These are phyloP conservation scores for Flaveria floridana DNA, from an alignment of 140 eudicot genomes.

Conservation along the genomic window DNA sequence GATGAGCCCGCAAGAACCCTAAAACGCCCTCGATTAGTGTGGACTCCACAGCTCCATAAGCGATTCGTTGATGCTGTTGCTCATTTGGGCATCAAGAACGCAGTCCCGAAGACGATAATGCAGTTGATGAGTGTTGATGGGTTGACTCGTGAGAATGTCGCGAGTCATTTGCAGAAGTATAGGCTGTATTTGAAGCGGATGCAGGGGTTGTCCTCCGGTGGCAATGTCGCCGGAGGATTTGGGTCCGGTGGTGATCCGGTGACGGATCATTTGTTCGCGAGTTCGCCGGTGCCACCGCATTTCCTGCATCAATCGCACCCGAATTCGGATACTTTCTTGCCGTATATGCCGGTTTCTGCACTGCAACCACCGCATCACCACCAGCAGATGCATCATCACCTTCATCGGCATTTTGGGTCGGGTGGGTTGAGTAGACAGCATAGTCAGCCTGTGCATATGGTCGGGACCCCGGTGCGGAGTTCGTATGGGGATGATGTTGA, in stretches of 20 bases:
- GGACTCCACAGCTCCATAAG: conserved; percentile 99
- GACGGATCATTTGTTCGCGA: conserved; percentile 79
- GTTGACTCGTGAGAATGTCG: conserved; percentile 88
- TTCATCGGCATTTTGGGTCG: conserved; percentile 58
- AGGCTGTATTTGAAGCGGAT: conserved; percentile 82
- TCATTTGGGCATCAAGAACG: conserved; percentile 88
- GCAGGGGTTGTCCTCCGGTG: conserved; percentile 73
- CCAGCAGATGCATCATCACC: conserved; percentile 55
- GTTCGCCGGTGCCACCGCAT: conserved; percentile 94
- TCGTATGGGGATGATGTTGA: conserved; percentile 77
- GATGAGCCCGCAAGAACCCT: conserved; percentile 93
- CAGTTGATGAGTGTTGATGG: conserved; percentile 98
- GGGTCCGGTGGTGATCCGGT: conserved; percentile 60
- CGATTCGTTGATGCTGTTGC: conserved; percentile 97
- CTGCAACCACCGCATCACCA: conserved; percentile 58
- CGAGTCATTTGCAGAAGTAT: conserved; percentile 89
- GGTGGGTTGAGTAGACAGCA: conserved; percentile 50
- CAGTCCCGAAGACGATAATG: conserved; percentile 99
- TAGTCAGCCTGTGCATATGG: conserved; percentile 45
- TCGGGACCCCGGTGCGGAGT: conserved; percentile 43
- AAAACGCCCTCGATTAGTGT: conserved; percentile 85
- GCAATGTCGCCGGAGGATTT: not conserved
- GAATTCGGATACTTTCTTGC: conserved; percentile 56
- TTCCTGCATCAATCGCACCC: conserved; percentile 53
- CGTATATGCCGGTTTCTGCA: conserved; percentile 63